These are phyloP conservation scores for Aureobasidium leucospermi DNA, from an alignment of 2,329 filamentous ascomycete genomes.

Conservation along the genomic window DNA sequence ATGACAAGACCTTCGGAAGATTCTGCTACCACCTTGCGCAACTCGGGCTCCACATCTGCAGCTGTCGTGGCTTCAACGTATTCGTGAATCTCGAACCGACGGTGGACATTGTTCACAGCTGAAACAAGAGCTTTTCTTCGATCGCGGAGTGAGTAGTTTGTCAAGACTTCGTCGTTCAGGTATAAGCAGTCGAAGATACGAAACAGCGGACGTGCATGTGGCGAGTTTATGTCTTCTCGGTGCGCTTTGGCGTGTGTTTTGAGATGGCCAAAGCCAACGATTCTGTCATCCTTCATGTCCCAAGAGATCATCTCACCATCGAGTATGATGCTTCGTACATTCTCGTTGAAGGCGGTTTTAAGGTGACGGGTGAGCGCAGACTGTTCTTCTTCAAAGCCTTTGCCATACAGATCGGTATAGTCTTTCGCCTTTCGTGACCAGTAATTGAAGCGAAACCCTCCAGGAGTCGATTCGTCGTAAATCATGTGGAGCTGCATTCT, in stretches of 20 bases:
- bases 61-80: conserved; percentile 60
- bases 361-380: conserved; percentile 70
- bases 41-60: conserved; percentile 67
- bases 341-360: conserved; percentile 64
- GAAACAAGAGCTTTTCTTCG: conserved; percentile 67
- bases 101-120: conserved; percentile 61
- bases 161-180: conserved; percentile 73
- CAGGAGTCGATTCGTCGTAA: conserved; percentile 58
- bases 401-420: conserved; percentile 89
- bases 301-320: conserved; percentile 99
- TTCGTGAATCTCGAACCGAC: conserved; percentile 75
- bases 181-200: conserved; percentile 87
- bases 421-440: conserved; percentile 97
- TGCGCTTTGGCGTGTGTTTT: conserved; percentile 83
- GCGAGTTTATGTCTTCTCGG: conserved; percentile 62
- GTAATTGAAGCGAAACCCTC: conserved; percentile 70
- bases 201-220: conserved; percentile 67
- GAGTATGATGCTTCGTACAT: conserved; percentile 79
- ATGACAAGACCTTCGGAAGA: conserved; percentile 85
- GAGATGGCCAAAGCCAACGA: conserved; percentile 83
- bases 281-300: conserved; percentile 78
- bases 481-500: conserved; percentile 94
- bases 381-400: conserved; percentile 63
- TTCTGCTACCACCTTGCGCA: conserved; percentile 78
- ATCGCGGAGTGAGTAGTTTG: conserved; percentile 74